phyloP scores from a whole-genome alignment of 1,139 yeast species.

The Scheffersomyces insectosa region DNA sequence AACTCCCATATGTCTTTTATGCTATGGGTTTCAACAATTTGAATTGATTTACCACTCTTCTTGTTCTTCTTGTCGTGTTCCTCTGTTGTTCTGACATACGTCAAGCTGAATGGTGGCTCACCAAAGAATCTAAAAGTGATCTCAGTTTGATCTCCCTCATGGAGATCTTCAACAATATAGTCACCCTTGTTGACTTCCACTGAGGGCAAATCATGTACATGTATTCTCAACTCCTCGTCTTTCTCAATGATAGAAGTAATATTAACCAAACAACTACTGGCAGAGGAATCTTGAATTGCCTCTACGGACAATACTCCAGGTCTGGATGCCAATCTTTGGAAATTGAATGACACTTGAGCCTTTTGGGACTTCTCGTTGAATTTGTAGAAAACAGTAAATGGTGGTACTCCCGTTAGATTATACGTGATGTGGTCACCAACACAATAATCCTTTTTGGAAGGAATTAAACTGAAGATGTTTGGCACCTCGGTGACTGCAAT shows the following conservation, averaged over 20 bases:
- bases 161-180: slow-evolving; percentile 74
- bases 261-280: slow-evolving; percentile 65
- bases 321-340: slow-evolving; percentile 72
- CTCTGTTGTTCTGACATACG: slow-evolving; percentile 52
- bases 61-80: slow-evolving; percentile 48
- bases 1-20: slow-evolving; percentile 67
- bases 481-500: slow-evolving; percentile 79
- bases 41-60: slow-evolving; percentile 33
- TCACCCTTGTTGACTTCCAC: slow-evolving; percentile 86
- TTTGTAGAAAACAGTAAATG: slow-evolving; percentile 71
- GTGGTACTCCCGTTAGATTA: slow-evolving; percentile 75
- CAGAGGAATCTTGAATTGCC: slow-evolving; percentile 74
- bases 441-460: slow-evolving; percentile 59
- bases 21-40: slow-evolving; percentile 74
- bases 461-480: slow-evolving; percentile 46
- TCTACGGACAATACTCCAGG: slow-evolving; percentile 74
- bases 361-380: slow-evolving; percentile 65
- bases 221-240: slow-evolving; percentile 46
- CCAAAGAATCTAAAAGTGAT: slow-evolving; percentile 68
- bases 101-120: slow-evolving; percentile 68
- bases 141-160: slow-evolving; percentile 86
- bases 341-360: slow-evolving; percentile 56
- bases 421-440: slow-evolving; percentile 89
- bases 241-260: slow-evolving; percentile 44
- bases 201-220: slow-evolving; percentile 81